Base-by-base conservation (phyloP, 768 basidiomycete species). In the Lentinula edodes region DNA sequence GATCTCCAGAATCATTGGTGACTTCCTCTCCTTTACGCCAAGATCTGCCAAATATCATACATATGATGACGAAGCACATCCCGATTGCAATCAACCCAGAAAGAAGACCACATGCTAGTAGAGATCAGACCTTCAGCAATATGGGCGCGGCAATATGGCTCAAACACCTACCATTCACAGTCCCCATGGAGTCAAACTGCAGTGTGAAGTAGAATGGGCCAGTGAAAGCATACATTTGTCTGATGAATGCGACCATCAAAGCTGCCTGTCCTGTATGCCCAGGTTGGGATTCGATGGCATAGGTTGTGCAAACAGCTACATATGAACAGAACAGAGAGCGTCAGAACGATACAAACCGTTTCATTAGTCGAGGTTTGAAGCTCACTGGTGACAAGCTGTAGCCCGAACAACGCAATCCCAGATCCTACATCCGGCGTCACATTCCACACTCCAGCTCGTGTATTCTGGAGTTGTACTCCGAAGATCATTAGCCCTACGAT, bases 201-300 rank as follows among this genome's bases (percentile, higher is more conserved):
- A 28, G n/a, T 35, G 45, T 50, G 16, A 60, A 60, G 20, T 52
- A 60, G 34, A 60, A 60, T 10, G 58, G 58, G 6, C 46, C 58
- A 6, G 51, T 51, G 58, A 60, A 60, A 7, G 48, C 58, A 38
- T 41, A 60, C 48, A 60, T n/a, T 18, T 60, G 58, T 38, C 58
- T 46, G 41, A 60, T 52, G 41, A 60, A 51, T 23, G 58, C 38
- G 16, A 60, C 51, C 35, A 60, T 38, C n/a, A 60, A 15, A 9
- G 48, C 58, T 15, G 51, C 58, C 39, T 50, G 51, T 38, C 28
- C 34, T 23, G 58, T 52, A 8, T 60, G 34, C 12, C n/a, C 36
- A 13, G 48, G 58, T 39, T 60, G 51, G 41, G 48, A 60, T n/a
- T 60, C 58, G 15, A 60, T 52, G 38, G 58, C 58, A 52, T 60